These are phyloP conservation scores for Lactuca sativa DNA, from an alignment of 129 eudicot genomes.

Conservation along the genomic window DNA sequence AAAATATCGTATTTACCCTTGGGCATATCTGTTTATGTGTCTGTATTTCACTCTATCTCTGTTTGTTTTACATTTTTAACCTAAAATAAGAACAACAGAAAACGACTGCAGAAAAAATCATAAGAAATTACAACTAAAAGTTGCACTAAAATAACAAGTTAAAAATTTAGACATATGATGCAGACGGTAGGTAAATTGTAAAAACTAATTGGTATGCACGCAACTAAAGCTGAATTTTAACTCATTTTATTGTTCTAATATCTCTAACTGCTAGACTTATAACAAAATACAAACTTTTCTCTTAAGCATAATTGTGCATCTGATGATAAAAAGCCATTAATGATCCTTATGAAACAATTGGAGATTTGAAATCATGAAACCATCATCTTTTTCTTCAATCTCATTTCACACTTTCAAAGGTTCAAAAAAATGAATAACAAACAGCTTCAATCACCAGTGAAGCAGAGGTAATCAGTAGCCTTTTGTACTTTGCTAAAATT, in stretches of 20 bases:
- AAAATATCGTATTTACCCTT: too few relatives aligned
- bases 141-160: constrained; percentile 6
- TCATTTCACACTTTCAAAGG: neutral
- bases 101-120: constrained; percentile 2
- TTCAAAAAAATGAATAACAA: neutral
- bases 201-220: neutral
- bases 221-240: too few relatives aligned
- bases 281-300: too few relatives aligned
- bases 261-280: constrained; percentile 3
- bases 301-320: neutral
- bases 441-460: constrained; percentile 53
- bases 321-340: neutral
- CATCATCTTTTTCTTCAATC: neutral
- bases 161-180: constrained; percentile 1
- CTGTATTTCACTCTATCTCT: too few relatives aligned
- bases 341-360: neutral
- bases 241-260: too few relatives aligned
- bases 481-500: constrained; percentile 22
- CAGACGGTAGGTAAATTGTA: neutral
- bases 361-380: neutral
- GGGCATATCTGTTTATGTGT: too few relatives aligned
- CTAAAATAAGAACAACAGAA: neutral
- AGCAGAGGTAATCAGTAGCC: constrained; percentile 65
- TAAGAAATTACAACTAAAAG: neutral
- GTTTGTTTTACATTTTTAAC: constrained; percentile 59